Evolutionary conservation across 768 basidiomycete species (phyloP), one percentile per base, ranked within the genome.

Genomic region (Boletellus sp.): DNA sequence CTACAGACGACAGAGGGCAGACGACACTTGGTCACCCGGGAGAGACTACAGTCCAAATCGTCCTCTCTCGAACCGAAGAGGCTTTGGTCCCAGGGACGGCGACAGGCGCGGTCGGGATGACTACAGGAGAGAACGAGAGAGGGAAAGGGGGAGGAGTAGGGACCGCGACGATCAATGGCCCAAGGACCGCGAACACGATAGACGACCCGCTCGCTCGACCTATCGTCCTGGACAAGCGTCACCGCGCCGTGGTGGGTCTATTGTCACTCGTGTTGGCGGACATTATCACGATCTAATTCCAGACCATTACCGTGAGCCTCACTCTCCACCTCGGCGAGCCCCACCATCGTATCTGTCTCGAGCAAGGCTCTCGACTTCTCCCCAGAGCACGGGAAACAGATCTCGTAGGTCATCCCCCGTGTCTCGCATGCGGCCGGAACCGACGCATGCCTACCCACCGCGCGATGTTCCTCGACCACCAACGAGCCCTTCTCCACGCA

Each of bases 171-270:
- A 59, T 19, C 48, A 40, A 22, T 46, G 59, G 9, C 9, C 46
- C 26, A 50, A 57, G 41, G 64, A 61, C 36, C 54, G 59, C 26
- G 56, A 64, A 15, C 44, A 56, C 6, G 65, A 67, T 19, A 51
- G 61, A 45, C 51, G 54, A 17, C 46, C 45, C 8, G 20, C 42
- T 22, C 55, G 63, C 7, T 56, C 63, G n/a, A 34, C 9, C 12
- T 58, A 60, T 48, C 56, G 51, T 32, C 52, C 60, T 33, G 54
- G 49, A 42, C 57, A 56, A 36, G 16, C 43, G 28, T 66, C 63
- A 4, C 63, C 63, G 6, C 64, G 61, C 17, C 59, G 61, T 34
- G 64, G 63, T 66, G 53, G 56, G 63, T 44, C 34, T 15, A 8
- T 28, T 10, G 15, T 19, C 32, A 4, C 11, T 33, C 24, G 1